These are phyloP conservation scores for Eurotiales sp. DNA, from an alignment of 2,329 filamentous ascomycete species.

Conservation along the genomic window DNA sequence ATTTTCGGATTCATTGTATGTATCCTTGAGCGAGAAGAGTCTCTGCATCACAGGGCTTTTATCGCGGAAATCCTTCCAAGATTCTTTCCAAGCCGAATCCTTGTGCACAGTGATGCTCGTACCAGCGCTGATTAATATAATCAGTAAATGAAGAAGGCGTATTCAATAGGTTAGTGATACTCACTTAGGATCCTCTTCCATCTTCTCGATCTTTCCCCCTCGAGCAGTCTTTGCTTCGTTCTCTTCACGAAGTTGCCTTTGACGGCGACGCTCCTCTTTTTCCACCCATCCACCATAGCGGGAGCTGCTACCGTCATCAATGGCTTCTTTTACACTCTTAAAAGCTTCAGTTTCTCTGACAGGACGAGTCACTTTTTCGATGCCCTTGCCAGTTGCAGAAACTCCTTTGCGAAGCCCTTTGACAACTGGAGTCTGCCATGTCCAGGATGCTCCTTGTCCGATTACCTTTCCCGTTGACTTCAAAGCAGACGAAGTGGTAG, in stretches of 20 bases:
- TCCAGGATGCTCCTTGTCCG: slow-evolving; percentile 90
- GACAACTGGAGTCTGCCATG: slow-evolving; percentile 91
- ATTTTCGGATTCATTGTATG: slow-evolving; percentile 96
- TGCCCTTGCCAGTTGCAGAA: slow-evolving; percentile 75
- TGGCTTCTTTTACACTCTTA: slow-evolving; percentile 90
- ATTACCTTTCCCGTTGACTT: slow-evolving; percentile 83
- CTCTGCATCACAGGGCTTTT: slow-evolving; percentile 83
- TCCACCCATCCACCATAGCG: slow-evolving; percentile 96
- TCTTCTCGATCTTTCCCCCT: slow-evolving; percentile 51
- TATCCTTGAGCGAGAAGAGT: slow-evolving; percentile 77
- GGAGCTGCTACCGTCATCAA: slow-evolving; percentile 94
- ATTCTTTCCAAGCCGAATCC: slow-evolving; percentile 94
- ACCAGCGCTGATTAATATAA: slow-evolving; percentile 63
- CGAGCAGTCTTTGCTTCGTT: slow-evolving; percentile 55
- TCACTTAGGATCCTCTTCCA: slow-evolving; percentile 85
- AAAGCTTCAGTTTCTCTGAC: slow-evolving; percentile 92
- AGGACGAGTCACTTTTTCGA: slow-evolving; percentile 93
- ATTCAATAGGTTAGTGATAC: slow-evolving; percentile 33
- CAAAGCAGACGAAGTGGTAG: slow-evolving; percentile 72
- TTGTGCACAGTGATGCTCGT: slow-evolving; percentile 95
- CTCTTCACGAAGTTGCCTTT: slow-evolving; percentile 67
- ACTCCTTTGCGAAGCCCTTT: slow-evolving; percentile 87
- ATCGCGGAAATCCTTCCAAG: slow-evolving; percentile 95
- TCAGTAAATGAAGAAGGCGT: slow-evolving; percentile 27
- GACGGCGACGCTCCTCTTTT: slow-evolving; percentile 84